Percentiles rank a stretch among this genome's conserved stretches.
Evolutionary conservation across 2,329 filamentous ascomycete species (phyloP).

Genomic region (Penicillium sp.): DNA sequence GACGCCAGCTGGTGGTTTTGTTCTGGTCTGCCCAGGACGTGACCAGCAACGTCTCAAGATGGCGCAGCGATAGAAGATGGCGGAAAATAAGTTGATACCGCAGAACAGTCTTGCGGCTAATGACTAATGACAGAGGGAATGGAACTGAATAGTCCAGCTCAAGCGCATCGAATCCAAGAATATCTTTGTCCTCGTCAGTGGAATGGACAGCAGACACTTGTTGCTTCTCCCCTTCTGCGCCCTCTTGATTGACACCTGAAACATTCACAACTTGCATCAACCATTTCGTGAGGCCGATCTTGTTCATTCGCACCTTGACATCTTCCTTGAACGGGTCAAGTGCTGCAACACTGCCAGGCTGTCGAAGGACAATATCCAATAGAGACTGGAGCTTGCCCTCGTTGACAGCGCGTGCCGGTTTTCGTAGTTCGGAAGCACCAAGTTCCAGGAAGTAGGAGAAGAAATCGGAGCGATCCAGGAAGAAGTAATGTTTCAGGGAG

Average conservation of each 20-base stretch:
- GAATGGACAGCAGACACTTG: slow-evolving; percentile 64
- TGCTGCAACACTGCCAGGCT: slow-evolving; percentile 89
- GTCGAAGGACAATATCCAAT: slow-evolving; percentile 92
- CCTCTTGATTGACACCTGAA: slow-evolving; percentile 86
- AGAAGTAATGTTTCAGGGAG: slow-evolving; percentile 98
- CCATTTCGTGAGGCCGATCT: slow-evolving; percentile 86
- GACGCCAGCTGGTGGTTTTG: slow-evolving; percentile 75
- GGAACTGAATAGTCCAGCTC: slow-evolving; percentile 93
- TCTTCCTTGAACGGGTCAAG: slow-evolving; percentile 98
- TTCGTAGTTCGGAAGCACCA: slow-evolving; percentile 81
- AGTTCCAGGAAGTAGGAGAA: slow-evolving; percentile 98
- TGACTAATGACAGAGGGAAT: slow-evolving; percentile 91
- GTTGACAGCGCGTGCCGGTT: slow-evolving; percentile 84
- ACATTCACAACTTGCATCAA: slow-evolving; percentile 96
- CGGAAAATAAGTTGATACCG: slow-evolving; percentile 95
- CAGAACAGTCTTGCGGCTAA: slow-evolving; percentile 94
- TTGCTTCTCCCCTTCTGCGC: slow-evolving; percentile 65
- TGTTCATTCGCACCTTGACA: slow-evolving; percentile 96
- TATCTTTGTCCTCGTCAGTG: slow-evolving; percentile 73
- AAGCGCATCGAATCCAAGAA: slow-evolving; percentile 84
- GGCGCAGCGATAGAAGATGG: slow-evolving; percentile 83
- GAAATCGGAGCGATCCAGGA: slow-evolving; percentile 95
- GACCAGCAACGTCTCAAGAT: slow-evolving; percentile 83
- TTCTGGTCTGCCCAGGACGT: slow-evolving; percentile 88
- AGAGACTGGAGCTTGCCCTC: slow-evolving; percentile 90